These are phyloP conservation scores for Cymbopogon flexuosus DNA, from an alignment of 202 grass and related monocot genomes.

Conservation along the genomic window DNA sequence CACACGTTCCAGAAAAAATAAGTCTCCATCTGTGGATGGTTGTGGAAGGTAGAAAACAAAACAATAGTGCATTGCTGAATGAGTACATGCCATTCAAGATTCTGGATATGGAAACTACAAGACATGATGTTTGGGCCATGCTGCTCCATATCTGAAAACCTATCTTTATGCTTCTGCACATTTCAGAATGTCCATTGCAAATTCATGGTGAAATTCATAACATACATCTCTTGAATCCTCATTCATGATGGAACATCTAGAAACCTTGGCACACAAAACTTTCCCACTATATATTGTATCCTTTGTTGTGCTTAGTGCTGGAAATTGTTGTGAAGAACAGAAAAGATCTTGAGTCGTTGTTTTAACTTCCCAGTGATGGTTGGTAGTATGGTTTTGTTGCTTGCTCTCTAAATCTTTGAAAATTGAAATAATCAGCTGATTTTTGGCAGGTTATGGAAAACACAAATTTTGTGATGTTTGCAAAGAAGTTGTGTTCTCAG, in stretches of 20 bases:
- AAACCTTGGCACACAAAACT: background rate
- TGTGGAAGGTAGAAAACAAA: background rate
- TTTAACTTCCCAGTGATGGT: slow-evolving; percentile 16
- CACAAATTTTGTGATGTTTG: slow-evolving; percentile 55
- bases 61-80: background rate
- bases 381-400: background rate
- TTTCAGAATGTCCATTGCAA: slow-evolving; percentile 14
- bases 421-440: background rate
- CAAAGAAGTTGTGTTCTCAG: slow-evolving; percentile 71
- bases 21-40: background rate
- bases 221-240: background rate
- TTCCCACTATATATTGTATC: background rate
- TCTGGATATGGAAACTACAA: background rate
- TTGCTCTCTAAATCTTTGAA: slow-evolving; percentile 20
- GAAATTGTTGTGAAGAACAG: background rate
- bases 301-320: background rate
- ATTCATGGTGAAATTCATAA: background rate
- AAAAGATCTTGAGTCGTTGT: background rate
- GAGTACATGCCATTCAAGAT: background rate
- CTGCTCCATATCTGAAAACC: background rate
- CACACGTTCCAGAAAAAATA: background rate
- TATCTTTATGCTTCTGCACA: slow-evolving; percentile 6
- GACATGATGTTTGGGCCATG: background rate
- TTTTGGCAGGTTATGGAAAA: slow-evolving; percentile 70
- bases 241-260: background rate